Evolutionary conservation across 2,329 filamentous ascomycete species (phyloP).

Genomic region (Oidium heveae): DNA sequence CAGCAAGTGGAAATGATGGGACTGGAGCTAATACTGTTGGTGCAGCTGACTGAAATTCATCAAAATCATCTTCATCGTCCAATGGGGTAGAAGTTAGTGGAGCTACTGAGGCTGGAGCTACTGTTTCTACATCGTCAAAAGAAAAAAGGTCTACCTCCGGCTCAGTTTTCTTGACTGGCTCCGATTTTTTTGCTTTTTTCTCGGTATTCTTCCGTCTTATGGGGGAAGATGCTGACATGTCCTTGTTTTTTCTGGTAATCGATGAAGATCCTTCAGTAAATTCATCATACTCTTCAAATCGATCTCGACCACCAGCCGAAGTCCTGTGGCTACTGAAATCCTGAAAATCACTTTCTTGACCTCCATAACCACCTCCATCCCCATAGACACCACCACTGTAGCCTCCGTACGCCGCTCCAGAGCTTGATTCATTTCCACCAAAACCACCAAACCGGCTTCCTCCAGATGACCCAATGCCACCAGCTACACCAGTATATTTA

Average conservation of each 20-base stretch:
- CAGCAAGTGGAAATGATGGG: conserved; percentile 15
- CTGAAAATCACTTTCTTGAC: conserved; percentile 46
- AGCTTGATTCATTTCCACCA: conserved; percentile 50
- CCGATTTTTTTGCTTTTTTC: conserved; percentile 30
- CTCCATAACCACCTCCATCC: conserved; percentile 85
- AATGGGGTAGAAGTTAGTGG: conserved; percentile 17
- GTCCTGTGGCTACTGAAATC: conserved; percentile 19
- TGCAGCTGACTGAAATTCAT: conserved; percentile 83
- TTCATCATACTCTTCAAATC: conserved; percentile 94
- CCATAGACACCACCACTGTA: conserved; percentile 61
- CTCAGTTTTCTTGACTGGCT: conserved; percentile 55
- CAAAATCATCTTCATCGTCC: conserved; percentile 73
- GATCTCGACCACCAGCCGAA: conserved; percentile 30
- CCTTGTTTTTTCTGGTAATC: conserved; percentile 17
- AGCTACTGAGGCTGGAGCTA: conserved; percentile 19
- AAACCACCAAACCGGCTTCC: conserved; percentile 57
- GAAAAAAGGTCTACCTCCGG: conserved; percentile 85
- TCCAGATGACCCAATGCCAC: conserved; percentile 37
- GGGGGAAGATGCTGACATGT: conserved; percentile 7
- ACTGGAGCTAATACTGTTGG: conserved; percentile 23
- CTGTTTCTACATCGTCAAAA: conserved; percentile 50
- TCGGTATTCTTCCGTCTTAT: conserved; percentile 18
- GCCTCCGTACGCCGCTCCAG: conserved; percentile 32
- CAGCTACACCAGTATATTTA: conserved; percentile 89
- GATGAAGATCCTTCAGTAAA: conserved; percentile 49